Percentiles rank a stretch among this genome's conserved stretches.
These are phyloP conservation scores for Curvularia verruculosa DNA, from an alignment of 2,329 filamentous ascomycete species.

Conservation along the genomic window DNA sequence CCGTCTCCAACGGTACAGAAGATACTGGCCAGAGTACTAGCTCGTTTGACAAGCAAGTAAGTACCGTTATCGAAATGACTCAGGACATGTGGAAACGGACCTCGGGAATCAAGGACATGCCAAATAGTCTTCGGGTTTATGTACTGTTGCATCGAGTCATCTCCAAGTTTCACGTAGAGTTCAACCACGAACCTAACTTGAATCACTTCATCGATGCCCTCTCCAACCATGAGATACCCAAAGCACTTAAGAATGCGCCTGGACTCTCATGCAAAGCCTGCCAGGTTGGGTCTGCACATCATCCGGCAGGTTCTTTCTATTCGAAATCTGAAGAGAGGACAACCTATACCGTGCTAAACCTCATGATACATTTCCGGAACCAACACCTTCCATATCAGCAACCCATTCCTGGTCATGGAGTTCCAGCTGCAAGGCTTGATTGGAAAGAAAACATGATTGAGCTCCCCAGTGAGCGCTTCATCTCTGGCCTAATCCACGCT, in stretches of 20 bases:
- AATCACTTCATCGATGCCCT: conserved; percentile 59
- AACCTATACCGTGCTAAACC: conserved; percentile 57
- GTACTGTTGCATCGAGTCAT: conserved; percentile 68
- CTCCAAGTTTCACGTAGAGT: conserved; percentile 63
- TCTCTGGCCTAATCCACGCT: conserved; percentile 57
- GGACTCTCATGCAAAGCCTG: conserved; percentile 54
- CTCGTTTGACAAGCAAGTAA: conserved; percentile 49
- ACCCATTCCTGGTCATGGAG: conserved; percentile 32
- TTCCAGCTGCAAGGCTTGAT: conserved; percentile 47
- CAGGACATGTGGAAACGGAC: conserved; percentile 69
- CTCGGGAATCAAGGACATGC: conserved; percentile 64
- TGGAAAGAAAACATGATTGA: conserved; percentile 69
- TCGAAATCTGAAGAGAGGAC: conserved; percentile 48
- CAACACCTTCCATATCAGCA: conserved; percentile 54
- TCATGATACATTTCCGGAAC: conserved; percentile 66
- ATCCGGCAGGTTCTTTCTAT: conserved; percentile 41
- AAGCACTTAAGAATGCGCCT: conserved; percentile 52
- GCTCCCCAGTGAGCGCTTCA: conserved; percentile 59
- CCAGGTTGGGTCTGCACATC: conserved; percentile 36
- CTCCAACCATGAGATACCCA: conserved; percentile 50
- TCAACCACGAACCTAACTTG: conserved; percentile 63
- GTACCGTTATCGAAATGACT: conserved; percentile 56
- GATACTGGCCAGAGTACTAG: conserved; percentile 41
- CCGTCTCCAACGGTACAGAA: conserved; percentile 22
- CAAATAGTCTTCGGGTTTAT: conserved; percentile 66